phyloP scores from a whole-genome alignment of 306 rosid species.

The Quillaja saponaria region DNA sequence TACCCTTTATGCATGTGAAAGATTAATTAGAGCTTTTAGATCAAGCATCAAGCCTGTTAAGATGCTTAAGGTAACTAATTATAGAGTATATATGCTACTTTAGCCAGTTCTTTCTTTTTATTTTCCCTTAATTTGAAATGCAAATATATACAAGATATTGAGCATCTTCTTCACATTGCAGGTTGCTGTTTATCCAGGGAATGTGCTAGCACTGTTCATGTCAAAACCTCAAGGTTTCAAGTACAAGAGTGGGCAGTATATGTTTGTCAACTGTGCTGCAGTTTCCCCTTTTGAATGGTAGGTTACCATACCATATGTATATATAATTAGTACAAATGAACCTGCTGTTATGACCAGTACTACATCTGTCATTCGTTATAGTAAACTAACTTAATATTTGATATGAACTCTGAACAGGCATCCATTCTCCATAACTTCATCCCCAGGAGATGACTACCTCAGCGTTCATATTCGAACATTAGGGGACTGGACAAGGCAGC shows the following conservation, averaged over 20 bases:
- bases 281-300: conserved; percentile 65
- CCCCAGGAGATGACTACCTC: conserved; percentile 56
- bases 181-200: conserved; percentile 65
- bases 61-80: conserved; percentile 45
- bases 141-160: not conserved
- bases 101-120: not conserved
- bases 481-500: conserved; percentile 66
- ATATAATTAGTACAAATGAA: too few species aligned
- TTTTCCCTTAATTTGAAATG: not conserved
- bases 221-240: conserved; percentile 58
- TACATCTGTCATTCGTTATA: too few species aligned
- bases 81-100: too few species aligned
- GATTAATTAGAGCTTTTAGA: conserved; percentile 53
- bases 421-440: conserved; percentile 62
- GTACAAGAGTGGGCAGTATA: conserved; percentile 64
- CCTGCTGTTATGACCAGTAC: too few species aligned
- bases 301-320: too few species aligned
- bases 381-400: too few species aligned
- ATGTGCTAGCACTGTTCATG: conserved; percentile 55
- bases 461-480: conserved; percentile 62
- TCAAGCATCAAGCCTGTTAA: conserved; percentile 59
- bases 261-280: conserved; percentile 59
- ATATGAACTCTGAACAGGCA: conserved; percentile 42
- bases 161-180: conserved; percentile 2
- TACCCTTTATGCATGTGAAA: conserved; percentile 45